A percentile compares a stretch with the other conserved stretches of the same genome.
These are phyloP conservation scores for Brassica carinata DNA, from an alignment of 345 rosid genomes.

Conservation along the genomic window DNA sequence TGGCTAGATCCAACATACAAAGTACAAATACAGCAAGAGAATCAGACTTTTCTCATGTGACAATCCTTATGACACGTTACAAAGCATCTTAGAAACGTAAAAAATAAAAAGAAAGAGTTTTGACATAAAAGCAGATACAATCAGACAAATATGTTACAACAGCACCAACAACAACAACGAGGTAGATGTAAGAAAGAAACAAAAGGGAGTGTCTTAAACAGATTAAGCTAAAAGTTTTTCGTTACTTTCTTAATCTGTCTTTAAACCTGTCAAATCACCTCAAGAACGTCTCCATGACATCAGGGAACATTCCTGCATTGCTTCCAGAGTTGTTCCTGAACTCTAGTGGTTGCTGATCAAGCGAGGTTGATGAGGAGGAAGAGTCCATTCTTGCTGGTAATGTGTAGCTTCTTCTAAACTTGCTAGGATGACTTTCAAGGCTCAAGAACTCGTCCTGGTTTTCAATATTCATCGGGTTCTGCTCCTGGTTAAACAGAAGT, in stretches of 20 bases:
- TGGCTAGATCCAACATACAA: background rate
- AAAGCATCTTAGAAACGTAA: constrained; percentile 16
- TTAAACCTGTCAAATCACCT: constrained; percentile 49
- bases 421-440: constrained; percentile 66
- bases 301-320: constrained; percentile 60
- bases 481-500: constrained; percentile 69
- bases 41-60: constrained; percentile 6
- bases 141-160: constrained; percentile 30
- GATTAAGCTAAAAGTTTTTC: constrained; percentile 7
- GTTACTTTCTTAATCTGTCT: background rate
- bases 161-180: constrained; percentile 14
- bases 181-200: constrained; percentile 15
- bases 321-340: constrained; percentile 55
- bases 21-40: constrained; percentile 8
- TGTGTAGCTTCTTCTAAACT: constrained; percentile 78
- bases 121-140: constrained; percentile 17
- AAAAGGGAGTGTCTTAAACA: constrained; percentile 18
- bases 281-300: constrained; percentile 82
- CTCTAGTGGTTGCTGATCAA: constrained; percentile 53
- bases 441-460: constrained; percentile 69
- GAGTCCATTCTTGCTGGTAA: constrained; percentile 75
- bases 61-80: background rate
- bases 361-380: constrained; percentile 68
- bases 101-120: background rate
- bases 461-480: constrained; percentile 34